phyloP scores from a whole-genome alignment of 179 eudicot genomes.

The Spinacia oleracea region DNA sequence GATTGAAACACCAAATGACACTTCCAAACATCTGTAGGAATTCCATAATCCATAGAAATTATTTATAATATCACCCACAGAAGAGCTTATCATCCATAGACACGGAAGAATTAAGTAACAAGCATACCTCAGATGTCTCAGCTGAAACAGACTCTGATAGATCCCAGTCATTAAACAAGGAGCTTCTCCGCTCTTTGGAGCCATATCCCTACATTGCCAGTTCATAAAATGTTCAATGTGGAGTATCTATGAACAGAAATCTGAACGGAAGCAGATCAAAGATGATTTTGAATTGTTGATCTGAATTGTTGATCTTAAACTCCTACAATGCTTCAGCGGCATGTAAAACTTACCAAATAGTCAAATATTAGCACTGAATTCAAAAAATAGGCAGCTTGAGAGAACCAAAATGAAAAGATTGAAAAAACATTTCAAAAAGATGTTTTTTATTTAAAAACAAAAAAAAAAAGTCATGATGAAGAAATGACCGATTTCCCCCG shows the following conservation, averaged over 20 bases:
- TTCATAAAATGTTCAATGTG: background rate
- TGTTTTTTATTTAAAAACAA: background rate
- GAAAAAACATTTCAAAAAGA: background rate
- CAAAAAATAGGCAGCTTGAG: background rate
- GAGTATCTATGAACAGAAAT: background rate
- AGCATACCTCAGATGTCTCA: slow-evolving; percentile 67
- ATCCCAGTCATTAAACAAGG: slow-evolving; percentile 90
- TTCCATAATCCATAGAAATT: background rate
- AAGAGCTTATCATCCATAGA: slow-evolving; percentile 1
- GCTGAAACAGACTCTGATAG: slow-evolving; percentile 78
- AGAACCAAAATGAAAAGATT: background rate
- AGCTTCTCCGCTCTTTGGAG: slow-evolving; percentile 76
- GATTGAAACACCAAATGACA: background rate
- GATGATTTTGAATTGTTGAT: background rate
- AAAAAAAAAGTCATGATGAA: background rate
- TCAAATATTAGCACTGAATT: background rate
- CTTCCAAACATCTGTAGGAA: background rate
- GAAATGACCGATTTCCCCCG: background rate
- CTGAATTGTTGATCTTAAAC: background rate
- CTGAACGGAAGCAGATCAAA: background rate
- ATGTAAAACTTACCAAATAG: background rate
- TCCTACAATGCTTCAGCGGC: background rate
- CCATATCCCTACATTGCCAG: slow-evolving; percentile 68
- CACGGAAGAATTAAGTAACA: background rate
- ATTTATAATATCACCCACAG: background rate